Evolutionary conservation across 257 asterid species (phyloP).

Genomic region (Lycium ferocissimum): DNA sequence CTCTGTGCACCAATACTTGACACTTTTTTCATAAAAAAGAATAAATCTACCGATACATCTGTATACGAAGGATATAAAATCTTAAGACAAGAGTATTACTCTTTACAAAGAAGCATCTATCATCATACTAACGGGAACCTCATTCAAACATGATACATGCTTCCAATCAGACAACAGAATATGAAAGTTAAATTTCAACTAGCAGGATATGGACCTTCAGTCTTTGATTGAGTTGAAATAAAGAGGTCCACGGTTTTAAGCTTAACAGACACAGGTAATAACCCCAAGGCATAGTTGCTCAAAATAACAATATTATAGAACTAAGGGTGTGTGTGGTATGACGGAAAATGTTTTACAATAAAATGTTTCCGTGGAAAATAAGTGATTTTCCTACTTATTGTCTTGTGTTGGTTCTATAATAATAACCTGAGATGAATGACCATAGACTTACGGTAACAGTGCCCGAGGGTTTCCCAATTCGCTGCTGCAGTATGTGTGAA

Average conservation of each 20-base stretch:
- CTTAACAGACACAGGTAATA: neutral
- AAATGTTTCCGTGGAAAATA: too few relatives aligned
- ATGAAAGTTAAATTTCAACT: neutral
- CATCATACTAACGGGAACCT: neutral
- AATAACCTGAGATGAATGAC: neutral
- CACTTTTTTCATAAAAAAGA: neutral
- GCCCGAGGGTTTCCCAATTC: neutral
- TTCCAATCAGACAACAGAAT: neutral
- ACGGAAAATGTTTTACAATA: too few relatives aligned
- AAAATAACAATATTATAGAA: neutral
- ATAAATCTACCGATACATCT: neutral
- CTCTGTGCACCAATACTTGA: neutral
- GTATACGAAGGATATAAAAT: neutral
- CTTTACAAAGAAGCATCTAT: neutral
- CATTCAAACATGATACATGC: neutral
- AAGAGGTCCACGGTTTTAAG: too few relatives aligned
- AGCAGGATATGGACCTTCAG: too few relatives aligned
- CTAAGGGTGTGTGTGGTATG: neutral
- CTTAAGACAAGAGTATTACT: neutral
- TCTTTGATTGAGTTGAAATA: too few relatives aligned
- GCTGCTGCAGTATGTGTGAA: neutral
- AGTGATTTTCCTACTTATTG: too few relatives aligned
- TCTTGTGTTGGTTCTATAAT: too few relatives aligned
- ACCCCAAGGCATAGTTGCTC: neutral
- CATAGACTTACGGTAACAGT: neutral